Base-by-base conservation (phyloP, 2,329 filamentous ascomycete species). In the Aspergillus ustus region DNA sequence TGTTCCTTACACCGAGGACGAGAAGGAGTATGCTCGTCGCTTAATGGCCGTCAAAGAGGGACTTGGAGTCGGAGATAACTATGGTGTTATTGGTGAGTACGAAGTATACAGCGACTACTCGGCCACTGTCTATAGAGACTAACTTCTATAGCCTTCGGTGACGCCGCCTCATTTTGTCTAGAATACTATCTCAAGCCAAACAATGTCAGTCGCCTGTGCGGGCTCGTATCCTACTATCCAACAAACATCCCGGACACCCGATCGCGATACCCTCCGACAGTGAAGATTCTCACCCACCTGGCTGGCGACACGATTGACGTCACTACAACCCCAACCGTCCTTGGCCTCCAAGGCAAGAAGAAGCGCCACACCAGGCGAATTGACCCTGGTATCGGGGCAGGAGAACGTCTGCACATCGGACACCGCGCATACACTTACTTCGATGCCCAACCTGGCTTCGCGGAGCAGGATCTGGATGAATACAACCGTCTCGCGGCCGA, bases 401-500 rank as follows among this genome's bases (percentile, higher is more conserved):
- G 81, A 71, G 84, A 76, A 61, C 73, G 73, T 5, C 59, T 76
- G 37, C 63, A 73, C 7, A 65, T 76, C 29, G 73, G 70, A 3
- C 75, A 75, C 57, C 71, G 69, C 7, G 71, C 73, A 4, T 87
- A 83, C 69, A 81, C 81, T 0, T 89, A 89, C 66, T 80, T 82
- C 11, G 79, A 82, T 62, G 85, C 77, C 0, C 78, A 86, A 54
- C 77, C 86, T 0, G 91, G 91, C 0, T 93, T 93, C 64, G 90
- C 90, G 0, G 90, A 93, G 74, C 82, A 84, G 20, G 86, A 91
- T 59, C 73, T 91, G 34, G 87, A 90, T 2, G 85, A 89, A 66
- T 92, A 87, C 67, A 84, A 92, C 65, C 80, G 83, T 9, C 79
- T 90, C 3, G 84, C 84, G 0, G 85, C 89, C 1, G 83, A 84